Percentiles rank a stretch among this genome's conserved stretches.
These are phyloP conservation scores for Penicillium antarcticum DNA, from an alignment of 495 filamentous ascomycete species.

Conservation along the genomic window DNA sequence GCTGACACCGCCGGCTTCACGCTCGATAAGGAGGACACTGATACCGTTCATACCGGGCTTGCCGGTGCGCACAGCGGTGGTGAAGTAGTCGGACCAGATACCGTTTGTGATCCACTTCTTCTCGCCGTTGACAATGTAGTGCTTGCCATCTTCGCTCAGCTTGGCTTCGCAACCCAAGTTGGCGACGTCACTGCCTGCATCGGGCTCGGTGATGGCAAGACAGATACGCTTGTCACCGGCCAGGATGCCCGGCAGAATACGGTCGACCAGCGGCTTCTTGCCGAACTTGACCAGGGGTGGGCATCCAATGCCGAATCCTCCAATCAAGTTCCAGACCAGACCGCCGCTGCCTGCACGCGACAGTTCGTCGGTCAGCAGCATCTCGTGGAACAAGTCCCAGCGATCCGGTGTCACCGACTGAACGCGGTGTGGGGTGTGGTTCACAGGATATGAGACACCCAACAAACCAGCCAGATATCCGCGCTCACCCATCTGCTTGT, in stretches of 20 bases:
- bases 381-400: conserved; percentile 98
- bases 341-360: conserved; percentile 85
- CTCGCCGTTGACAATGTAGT: conserved; percentile 99
- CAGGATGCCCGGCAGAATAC: conserved; percentile 78
- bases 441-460: conserved; percentile 70
- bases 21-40: conserved; percentile 84
- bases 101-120: conserved; percentile 99
- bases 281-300: conserved; percentile 91
- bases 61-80: conserved; percentile 90
- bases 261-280: conserved; percentile 82
- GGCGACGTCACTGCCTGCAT: conserved; percentile 84
- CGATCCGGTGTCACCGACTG: conserved; percentile 78
- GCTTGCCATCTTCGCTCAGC: conserved; percentile 88
- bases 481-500: conserved; percentile 89
- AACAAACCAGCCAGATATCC: conserved; percentile 90
- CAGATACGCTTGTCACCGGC: conserved; percentile 95
- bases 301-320: conserved; percentile 90
- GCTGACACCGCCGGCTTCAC: conserved; percentile 73
- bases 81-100: conserved; percentile 96
- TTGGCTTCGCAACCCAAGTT: conserved; percentile 95
- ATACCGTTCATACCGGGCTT: conserved; percentile 84
- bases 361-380: conserved; percentile 90
- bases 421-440: conserved; percentile 67
- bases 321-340: conserved; percentile 97
- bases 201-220: conserved; percentile 79